These are phyloP conservation scores for Ophiostoma populinum DNA, from an alignment of 2,329 filamentous ascomycete genomes.

Conservation along the genomic window DNA sequence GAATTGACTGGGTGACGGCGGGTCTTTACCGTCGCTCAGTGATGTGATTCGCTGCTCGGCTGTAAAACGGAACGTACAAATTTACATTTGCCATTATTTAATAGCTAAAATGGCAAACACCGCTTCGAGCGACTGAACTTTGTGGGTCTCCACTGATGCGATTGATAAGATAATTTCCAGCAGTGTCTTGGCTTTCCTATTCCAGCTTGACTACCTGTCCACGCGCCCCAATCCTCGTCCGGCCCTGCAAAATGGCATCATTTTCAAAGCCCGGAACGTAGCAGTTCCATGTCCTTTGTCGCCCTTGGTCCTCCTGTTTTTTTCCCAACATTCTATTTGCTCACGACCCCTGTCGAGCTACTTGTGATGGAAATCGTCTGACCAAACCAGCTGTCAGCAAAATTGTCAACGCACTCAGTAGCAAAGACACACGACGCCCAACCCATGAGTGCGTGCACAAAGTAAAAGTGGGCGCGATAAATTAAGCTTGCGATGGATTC, in stretches of 20 bases:
- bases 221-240: background rate
- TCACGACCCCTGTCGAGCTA: background rate
- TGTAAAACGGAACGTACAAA: background rate
- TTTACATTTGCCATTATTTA: no score
- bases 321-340: background rate
- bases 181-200: constrained; percentile 2
- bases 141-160: constrained; percentile 10
- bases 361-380: constrained; percentile 7
- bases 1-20: constrained; percentile 1
- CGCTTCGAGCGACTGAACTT: background rate
- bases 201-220: background rate
- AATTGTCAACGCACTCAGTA: constrained; percentile 3
- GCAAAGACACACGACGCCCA: no score
- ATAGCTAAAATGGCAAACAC: background rate
- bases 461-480: no score
- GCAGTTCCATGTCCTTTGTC: background rate
- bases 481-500: no score
- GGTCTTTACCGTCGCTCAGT: background rate
- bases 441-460: background rate
- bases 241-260: constrained; percentile 9
- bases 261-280: constrained; percentile 3
- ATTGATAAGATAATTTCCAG: constrained; percentile 16
- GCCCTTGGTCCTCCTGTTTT: background rate
- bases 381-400: constrained; percentile 10
- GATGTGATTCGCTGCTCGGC: constrained; percentile 7